Base-by-base conservation (phyloP, 2,329 filamentous ascomycete species). In the Tympanopsis confertula region DNA sequence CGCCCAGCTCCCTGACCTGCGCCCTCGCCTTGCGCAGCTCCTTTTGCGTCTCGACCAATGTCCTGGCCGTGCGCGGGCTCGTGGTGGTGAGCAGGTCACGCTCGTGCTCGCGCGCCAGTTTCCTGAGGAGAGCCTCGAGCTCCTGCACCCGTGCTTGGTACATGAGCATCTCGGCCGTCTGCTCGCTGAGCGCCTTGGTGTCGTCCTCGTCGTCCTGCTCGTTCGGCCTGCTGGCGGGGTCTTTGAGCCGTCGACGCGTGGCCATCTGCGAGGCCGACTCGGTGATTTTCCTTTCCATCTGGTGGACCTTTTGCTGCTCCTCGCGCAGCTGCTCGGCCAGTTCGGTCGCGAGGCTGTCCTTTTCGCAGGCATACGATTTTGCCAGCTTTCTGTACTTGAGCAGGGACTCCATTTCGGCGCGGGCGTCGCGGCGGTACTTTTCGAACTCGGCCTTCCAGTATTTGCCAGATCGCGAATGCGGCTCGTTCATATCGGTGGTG, bases 381-480 rank as follows among this genome's bases (percentile, higher is more conserved):
- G 83, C 82, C 43, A 86, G 66, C 51, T 84, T 75, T 62, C 87
- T 86, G 65, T 87, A 88, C 51, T 75, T 76, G 51, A 88, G 71
- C 50, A 89, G 66, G 60, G 82, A 85, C 61, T 78, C 78, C 66
- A 87, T 79, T 55, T 88, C 81, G 32, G 67, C 69, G 54, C 75
- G 76, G 44, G 82, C 83, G 44, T 82, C 80, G 33, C 74, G 67
- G 36, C 84, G 77, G 50, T 88, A 89, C 39, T 68, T 71, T 46
- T 85, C 71, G 48, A 83, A 88, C 50, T 86, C 74, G 18, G 74
- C 69, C 57, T 88, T 88, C 84, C 84, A 89, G 57, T 83, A 87
- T 48, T 72, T 77, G 5, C 82, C 83, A 3, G 82, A 86, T 41
- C 81, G 72, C 2, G 82, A 86, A 44, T 78, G 73, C 5, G 84